Conservation (phyloP, 768 basidiomycete genomes). For the Postia placenta region DNA sequence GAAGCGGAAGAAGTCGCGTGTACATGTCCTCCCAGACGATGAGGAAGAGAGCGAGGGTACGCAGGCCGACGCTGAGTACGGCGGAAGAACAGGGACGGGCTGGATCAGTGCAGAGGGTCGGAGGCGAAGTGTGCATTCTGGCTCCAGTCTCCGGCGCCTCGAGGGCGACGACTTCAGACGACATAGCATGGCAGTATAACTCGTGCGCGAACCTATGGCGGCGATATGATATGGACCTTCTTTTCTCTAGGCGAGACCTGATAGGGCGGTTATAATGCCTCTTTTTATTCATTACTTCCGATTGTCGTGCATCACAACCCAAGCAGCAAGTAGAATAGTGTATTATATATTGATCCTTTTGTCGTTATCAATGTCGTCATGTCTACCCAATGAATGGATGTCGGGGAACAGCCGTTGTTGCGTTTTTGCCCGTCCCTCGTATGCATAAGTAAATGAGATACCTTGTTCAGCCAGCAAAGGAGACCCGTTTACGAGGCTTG, state of each 20-base stretch:
- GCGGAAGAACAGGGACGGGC: conserved; percentile 22
- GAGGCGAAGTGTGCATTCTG: conserved; percentile 33
- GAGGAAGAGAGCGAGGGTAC: conserved; percentile 60
- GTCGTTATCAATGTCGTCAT: not conserved
- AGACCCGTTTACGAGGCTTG: not conserved
- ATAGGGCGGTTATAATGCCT: not conserved
- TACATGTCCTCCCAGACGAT: conserved; percentile 42
- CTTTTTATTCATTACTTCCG: not conserved
- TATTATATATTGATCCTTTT: not conserved
- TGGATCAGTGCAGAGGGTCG: conserved; percentile 58
- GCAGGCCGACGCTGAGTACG: conserved; percentile 67
- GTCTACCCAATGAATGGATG: not conserved
- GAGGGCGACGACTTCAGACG: conserved; percentile 50
- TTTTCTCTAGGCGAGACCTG: not conserved
- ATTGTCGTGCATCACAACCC: not conserved
- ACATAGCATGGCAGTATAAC: conserved; percentile 60
- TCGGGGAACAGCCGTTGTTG: no score
- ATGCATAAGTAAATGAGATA: no score
- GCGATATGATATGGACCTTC: conserved; percentile 1
- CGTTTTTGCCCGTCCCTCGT: no score
- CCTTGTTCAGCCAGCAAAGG: not conserved
- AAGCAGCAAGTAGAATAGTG: conserved; percentile 1
- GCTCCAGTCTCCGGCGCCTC: conserved; percentile 23
- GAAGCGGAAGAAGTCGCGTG: conserved; percentile 50
- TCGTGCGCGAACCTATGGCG: not conserved